Base-by-base conservation (phyloP, 352 stramenopile genomes). In the Phytopythium delawarense region DNA sequence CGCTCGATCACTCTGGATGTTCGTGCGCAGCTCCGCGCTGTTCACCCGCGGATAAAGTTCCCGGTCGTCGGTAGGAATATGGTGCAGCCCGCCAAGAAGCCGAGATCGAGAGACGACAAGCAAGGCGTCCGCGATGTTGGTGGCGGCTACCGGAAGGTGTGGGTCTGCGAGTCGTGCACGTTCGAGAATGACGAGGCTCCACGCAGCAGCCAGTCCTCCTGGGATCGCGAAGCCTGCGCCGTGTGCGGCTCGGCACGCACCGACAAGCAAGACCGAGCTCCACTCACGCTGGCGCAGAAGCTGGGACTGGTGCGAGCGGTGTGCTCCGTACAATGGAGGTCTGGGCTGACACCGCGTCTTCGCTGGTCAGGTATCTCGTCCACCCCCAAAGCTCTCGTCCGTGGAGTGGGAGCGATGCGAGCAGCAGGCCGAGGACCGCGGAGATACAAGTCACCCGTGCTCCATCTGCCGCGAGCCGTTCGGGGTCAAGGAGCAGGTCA, bases 381-480 rank as follows among this genome's bases (percentile, higher is more conserved):
- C 87, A 12, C 69, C 69, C 0, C 69, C 80, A 21, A 93, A 91
- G 37, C 75, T 96, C 4, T 81, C 80, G 16, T 65, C 67, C 6
- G 72, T 79, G 52, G 79, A 94, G 52, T 96, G 87, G 87, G 71
- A 89, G 18, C 63, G 69, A 16, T 91, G 86, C 48, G 85, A 94
- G 55, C 68, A 81, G 51, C 75, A 85, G 28, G 82, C 87, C 18
- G 64, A 87, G 50, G 74, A 73, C 4, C 78, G 87, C 4, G 84
- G 81, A 2, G 87, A 94, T 45, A 71, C 69, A 5, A 62, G 61
- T 8, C 71, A 92, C 15, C 83, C 81, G n/a, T 96, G 87, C 49
- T 92, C 85, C 6, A 94, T 96, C 52, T 96, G 85, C 57, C 76
- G 80, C 25, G 84, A 94, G 56, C 42, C 74, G 11, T 91, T 94